Evolutionary conservation across 192 early-diverging fungal genomes (phyloP).

Genomic region (Entrophospora sp.): DNA sequence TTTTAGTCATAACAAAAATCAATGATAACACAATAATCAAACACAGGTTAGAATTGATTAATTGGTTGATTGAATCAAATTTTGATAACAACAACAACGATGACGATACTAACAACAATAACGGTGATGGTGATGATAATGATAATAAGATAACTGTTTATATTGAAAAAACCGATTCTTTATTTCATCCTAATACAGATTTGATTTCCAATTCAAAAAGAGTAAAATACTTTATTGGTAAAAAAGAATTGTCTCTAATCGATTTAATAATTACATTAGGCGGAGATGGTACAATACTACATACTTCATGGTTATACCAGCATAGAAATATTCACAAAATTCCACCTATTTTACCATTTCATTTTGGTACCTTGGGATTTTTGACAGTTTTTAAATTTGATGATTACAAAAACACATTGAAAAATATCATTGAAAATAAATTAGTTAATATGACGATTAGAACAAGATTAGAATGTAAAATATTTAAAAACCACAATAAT

Average conservation of each 20-base stretch:
- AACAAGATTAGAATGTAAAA: conserved; percentile 78
- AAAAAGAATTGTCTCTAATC: conserved; percentile 20
- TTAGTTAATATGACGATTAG: conserved; percentile 77
- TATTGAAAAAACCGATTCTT: no score
- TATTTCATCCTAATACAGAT: no score
- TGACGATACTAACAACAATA: no score
- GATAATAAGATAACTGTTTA: no score
- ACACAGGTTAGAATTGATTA: no score
- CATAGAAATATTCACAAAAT: no score
- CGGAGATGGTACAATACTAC: conserved; percentile 91
- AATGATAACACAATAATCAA: no score
- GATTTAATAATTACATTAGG: conserved; percentile 49
- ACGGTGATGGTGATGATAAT: no score
- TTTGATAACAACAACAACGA: no score
- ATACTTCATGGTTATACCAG: conserved; percentile 82
- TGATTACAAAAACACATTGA: conserved; percentile 44
- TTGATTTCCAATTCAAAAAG: conserved; percentile 21
- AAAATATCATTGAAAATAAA: conserved; percentile 30
- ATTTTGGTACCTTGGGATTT: conserved; percentile 87
- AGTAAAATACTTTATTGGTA: conserved; percentile 19
- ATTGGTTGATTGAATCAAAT: no score
- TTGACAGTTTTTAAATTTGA: conserved; percentile 77
- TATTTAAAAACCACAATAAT: conserved; percentile 42
- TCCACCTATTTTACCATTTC: conserved; percentile 85
- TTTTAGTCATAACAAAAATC: no score